Conservation (phyloP, 148 eudicot genomes). For the Selenicereus undatus region DNA sequence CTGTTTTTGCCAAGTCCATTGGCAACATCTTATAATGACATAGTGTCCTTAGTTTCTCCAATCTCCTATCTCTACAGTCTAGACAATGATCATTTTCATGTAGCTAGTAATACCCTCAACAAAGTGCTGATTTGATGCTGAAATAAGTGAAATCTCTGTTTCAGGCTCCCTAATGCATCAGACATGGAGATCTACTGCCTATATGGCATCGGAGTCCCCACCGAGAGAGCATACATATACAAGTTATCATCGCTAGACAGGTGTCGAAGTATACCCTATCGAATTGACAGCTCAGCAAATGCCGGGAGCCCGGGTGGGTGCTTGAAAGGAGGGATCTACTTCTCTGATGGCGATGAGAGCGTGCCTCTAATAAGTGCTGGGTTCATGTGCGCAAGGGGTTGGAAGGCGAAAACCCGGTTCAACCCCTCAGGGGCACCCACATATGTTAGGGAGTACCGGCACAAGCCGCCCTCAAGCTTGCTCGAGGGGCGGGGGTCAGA, state of each 20-base stretch:
- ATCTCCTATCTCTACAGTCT: too few relatives aligned
- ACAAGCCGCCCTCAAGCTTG: conserved; percentile 63
- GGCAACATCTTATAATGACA: too few relatives aligned
- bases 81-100: background rate
- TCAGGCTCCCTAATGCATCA: conserved; percentile 81
- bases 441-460: conserved; percentile 57
- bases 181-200: conserved; percentile 71
- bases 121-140: background rate
- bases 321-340: conserved; percentile 55
- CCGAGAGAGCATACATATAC: conserved; percentile 75
- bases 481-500: conserved; percentile 84
- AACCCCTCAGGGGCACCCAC: conserved; percentile 51
- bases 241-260: conserved; percentile 43
- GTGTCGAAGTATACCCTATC: conserved; percentile 61
- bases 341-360: conserved; percentile 69
- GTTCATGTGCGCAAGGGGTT: conserved; percentile 77
- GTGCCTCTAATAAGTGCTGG: conserved; percentile 78
- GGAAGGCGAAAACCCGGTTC: conserved; percentile 78
- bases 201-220: conserved; percentile 73
- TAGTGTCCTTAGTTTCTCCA: too few relatives aligned
- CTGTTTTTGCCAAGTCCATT: too few relatives aligned
- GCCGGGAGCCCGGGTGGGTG: conserved; percentile 36
- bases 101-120: background rate
- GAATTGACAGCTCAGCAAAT: conserved; percentile 58
- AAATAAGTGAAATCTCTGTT: background rate